A percentile compares a stretch with the other conserved stretches of the same genome.
phyloP scores from a whole-genome alignment of 2,329 filamentous ascomycete species.

The Stagonosporopsis tanaceti region DNA sequence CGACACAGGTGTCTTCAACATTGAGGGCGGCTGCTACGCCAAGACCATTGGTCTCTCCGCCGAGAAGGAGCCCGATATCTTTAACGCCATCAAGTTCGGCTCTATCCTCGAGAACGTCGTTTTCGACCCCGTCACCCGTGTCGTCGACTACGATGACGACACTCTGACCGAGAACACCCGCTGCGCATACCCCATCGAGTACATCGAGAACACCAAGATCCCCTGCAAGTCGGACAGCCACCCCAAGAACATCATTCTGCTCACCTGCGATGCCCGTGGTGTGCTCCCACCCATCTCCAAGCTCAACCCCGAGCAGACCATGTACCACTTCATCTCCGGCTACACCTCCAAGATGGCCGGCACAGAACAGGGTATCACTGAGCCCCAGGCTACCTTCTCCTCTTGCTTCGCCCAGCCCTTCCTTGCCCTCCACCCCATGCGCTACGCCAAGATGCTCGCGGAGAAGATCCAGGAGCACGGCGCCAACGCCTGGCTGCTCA shows the following conservation, averaged over 20 bases:
- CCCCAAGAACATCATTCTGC: conserved; percentile 96
- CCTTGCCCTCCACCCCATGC: conserved; percentile 98
- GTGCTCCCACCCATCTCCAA: conserved; percentile 98
- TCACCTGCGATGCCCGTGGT: conserved; percentile 97
- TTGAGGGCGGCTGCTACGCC: conserved; percentile 98
- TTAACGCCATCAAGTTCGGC: conserved; percentile 92
- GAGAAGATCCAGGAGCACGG: conserved; percentile 97
- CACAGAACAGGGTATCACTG: conserved; percentile 94
- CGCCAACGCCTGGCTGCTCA: conserved; percentile 96
- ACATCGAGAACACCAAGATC: conserved; percentile 98
- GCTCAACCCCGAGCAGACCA: conserved; percentile 91
- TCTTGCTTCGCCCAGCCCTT: conserved; percentile 99
- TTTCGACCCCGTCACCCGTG: conserved; percentile 87
- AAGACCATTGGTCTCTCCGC: conserved; percentile 97
- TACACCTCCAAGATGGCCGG: conserved; percentile 99
- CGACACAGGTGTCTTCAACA: conserved; percentile 97
- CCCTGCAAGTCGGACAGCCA: conserved; percentile 88
- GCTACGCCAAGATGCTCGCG: conserved; percentile 97
- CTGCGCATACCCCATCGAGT: conserved; percentile 98
- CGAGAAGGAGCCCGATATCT: conserved; percentile 99
- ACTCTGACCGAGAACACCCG: conserved; percentile 98
- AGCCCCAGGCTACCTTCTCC: conserved; percentile 98
- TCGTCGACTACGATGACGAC: conserved; percentile 93
- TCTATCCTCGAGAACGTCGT: conserved; percentile 99
- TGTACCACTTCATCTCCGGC: conserved; percentile 99